These are phyloP conservation scores for Gossypium longicalyx DNA, from an alignment of 345 rosid species.

Conservation along the genomic window DNA sequence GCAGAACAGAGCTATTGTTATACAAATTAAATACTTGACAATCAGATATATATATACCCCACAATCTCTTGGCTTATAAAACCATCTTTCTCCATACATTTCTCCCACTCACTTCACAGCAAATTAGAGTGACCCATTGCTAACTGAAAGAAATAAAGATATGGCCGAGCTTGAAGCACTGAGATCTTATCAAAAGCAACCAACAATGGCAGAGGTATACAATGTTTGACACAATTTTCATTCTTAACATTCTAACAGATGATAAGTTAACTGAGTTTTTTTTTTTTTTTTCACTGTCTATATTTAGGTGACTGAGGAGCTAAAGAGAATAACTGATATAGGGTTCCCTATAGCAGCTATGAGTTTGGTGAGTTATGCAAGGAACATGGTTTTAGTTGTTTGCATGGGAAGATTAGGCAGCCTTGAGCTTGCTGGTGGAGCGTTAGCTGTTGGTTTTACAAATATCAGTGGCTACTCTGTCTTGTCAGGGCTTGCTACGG, in stretches of 20 bases:
- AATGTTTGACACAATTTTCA: background rate
- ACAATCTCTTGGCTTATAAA: conserved; percentile 16
- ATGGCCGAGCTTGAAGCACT: conserved; percentile 31
- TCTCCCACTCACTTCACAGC: conserved; percentile 11
- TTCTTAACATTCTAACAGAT: background rate
- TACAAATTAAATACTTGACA: background rate
- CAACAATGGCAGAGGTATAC: conserved; percentile 72
- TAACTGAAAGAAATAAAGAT: conserved; percentile 11
- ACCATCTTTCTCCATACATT: background rate
- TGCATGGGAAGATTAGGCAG: conserved; percentile 89
- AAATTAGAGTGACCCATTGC: background rate
- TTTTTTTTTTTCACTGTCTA: background rate
- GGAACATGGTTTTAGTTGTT: conserved; percentile 67
- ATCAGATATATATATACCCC: background rate
- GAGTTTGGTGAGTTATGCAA: conserved; percentile 64
- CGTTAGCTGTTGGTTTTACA: conserved; percentile 84
- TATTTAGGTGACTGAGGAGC: conserved; percentile 62
- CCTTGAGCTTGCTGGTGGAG: conserved; percentile 90
- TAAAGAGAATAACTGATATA: conserved; percentile 56
- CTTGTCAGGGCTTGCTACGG: conserved; percentile 78
- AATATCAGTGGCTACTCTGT: conserved; percentile 93
- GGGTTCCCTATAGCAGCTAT: conserved; percentile 71
- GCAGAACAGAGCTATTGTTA: background rate
- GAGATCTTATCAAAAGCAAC: conserved; percentile 38
- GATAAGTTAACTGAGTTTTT: background rate